phyloP scores from a whole-genome alignment of 768 basidiomycete species.

The Plicaturopsis crispa region DNA sequence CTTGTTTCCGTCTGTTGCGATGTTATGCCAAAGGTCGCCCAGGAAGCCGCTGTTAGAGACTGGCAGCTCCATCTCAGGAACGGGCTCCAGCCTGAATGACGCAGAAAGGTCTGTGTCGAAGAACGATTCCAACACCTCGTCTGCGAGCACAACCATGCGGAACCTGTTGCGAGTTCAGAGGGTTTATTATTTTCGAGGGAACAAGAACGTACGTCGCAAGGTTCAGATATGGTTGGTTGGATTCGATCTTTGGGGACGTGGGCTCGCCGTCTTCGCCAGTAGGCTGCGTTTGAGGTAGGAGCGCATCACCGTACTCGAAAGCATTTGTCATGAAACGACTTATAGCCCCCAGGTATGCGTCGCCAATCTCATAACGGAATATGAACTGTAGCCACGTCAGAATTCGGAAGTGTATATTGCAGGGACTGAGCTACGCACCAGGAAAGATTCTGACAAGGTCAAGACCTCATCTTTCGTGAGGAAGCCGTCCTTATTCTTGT shows the following conservation, averaged over 20 bases:
- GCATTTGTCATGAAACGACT: slow-evolving; percentile 98
- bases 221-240: slow-evolving; percentile 90
- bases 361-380: slow-evolving; percentile 94
- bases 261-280: slow-evolving; percentile 29
- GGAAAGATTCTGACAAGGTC: slow-evolving; percentile 87
- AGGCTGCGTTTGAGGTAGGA: slow-evolving; percentile 51
- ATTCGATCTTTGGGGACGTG: slow-evolving; percentile 42
- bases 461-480: slow-evolving; percentile 95
- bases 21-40: slow-evolving; percentile 84
- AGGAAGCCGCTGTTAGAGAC: slow-evolving; percentile 52
- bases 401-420: slow-evolving; percentile 3
- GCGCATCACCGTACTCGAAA: slow-evolving; percentile 95
- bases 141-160: slow-evolving; percentile 97
- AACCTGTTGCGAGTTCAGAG: slow-evolving; percentile 44
- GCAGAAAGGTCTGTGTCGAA: slow-evolving; percentile 88
- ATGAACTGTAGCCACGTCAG: too few species aligned
- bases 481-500: slow-evolving; percentile 93
- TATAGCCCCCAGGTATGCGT: slow-evolving; percentile 93
- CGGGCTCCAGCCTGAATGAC: slow-evolving; percentile 75
- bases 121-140: slow-evolving; percentile 94
- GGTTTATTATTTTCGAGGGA: slow-evolving; percentile 1
- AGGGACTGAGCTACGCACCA: slow-evolving; percentile 43
- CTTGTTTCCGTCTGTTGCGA: slow-evolving; percentile 88
- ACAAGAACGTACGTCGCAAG: slow-evolving; percentile 60
- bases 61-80: slow-evolving; percentile 61